Evolutionary conservation across 129 eudicot genomes (phyloP).

Genomic region (Flaveria bidentis): DNA sequence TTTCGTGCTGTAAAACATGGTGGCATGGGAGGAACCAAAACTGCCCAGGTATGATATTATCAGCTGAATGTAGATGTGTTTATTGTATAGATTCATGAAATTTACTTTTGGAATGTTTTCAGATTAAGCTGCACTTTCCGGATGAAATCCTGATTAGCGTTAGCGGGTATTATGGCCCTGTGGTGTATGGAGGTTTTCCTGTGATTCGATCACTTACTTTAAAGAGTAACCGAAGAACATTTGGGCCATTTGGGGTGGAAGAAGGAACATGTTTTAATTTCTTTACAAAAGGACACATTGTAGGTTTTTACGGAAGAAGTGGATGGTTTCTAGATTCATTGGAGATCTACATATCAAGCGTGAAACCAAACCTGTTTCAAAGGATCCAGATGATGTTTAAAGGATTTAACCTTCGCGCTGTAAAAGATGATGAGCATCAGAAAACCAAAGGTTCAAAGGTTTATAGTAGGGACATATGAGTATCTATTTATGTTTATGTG

Average conservation of each 20-base stretch:
- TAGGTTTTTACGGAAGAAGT: conserved; percentile 69
- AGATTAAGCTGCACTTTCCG: conserved; percentile 74
- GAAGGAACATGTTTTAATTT: conserved; percentile 64
- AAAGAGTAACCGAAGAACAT: conserved; percentile 45
- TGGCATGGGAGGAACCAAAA: conserved; percentile 57
- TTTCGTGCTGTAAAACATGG: conserved; percentile 54
- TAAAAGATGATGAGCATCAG: conserved; percentile 16
- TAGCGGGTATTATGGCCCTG: conserved; percentile 56
- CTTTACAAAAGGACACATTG: conserved; percentile 47
- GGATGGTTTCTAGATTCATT: conserved; percentile 80
- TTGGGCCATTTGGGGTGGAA: conserved; percentile 75
- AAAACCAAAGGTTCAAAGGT: conserved; percentile 23
- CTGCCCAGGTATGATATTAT: conserved; percentile 46
- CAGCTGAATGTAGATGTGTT: too few relatives aligned
- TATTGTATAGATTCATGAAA: not conserved
- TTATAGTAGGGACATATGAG: conserved; percentile 12
- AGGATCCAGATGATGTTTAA: conserved; percentile 40
- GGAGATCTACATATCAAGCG: conserved; percentile 45
- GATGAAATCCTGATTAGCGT: conserved; percentile 59
- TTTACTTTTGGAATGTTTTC: not conserved
- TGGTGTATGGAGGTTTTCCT: conserved; percentile 60
- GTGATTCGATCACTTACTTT: conserved; percentile 65
- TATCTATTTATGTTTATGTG: not conserved
- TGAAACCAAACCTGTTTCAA: conserved; percentile 30
- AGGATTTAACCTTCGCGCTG: conserved; percentile 18